A percentile compares a stretch with the other conserved stretches of the same genome.
phyloP scores from a whole-genome alignment of 345 rosid genomes.

The Eucalyptus sp. region DNA sequence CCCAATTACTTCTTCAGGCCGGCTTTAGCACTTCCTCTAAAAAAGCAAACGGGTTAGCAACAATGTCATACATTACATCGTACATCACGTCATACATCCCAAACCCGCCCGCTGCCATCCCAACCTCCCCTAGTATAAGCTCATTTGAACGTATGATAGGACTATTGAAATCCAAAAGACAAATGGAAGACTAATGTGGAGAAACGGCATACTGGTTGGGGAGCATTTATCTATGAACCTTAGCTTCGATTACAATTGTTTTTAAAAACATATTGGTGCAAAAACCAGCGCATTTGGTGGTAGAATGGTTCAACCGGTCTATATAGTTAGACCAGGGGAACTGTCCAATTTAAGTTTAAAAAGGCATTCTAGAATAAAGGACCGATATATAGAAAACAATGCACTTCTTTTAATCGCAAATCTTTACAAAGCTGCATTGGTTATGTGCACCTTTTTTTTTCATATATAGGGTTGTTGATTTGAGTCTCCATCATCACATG shows the following conservation, averaged over 20 bases:
- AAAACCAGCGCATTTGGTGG: neutral
- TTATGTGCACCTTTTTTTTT: neutral
- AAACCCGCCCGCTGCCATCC: neutral
- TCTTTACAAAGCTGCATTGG: neutral
- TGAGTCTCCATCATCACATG: neutral
- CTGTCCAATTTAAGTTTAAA: slow-evolving; percentile 1
- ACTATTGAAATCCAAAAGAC: neutral
- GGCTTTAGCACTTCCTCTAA: neutral
- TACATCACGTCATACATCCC: neutral
- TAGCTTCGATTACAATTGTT: neutral
- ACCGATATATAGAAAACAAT: neutral
- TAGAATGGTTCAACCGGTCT: neutral
- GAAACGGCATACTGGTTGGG: neutral
- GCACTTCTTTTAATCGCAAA: neutral
- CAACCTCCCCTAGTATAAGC: neutral
- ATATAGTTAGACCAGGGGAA: neutral
- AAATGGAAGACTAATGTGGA: neutral
- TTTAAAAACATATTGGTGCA: neutral
- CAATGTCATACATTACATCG: neutral
- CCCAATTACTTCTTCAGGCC: neutral
- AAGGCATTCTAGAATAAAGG: neutral
- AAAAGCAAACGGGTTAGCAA: neutral
- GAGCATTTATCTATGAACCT: neutral
- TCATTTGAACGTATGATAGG: neutral
- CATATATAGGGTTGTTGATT: neutral